Evolutionary conservation across 495 filamentous ascomycete species (phyloP), one percentile per base, ranked within the genome.

Genomic region (Polyplosphaeria fusca): DNA sequence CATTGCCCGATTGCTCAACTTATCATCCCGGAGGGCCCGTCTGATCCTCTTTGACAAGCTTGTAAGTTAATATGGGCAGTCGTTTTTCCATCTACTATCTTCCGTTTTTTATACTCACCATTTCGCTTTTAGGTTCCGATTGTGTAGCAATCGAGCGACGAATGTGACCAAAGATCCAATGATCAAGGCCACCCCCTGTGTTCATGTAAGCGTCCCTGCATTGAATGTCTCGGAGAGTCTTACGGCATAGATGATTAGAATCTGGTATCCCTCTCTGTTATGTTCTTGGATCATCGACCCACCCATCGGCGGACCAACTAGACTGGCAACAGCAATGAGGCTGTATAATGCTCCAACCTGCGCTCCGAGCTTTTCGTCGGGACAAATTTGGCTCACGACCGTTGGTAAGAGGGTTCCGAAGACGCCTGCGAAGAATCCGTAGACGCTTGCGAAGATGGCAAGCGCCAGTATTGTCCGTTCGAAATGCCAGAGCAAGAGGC

Each of bases 311-410:
- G 23, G 22, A 4, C 54, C 54, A n/a, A 58, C 37, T 2, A 58
- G 26, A 23, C 38, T 44, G 9, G 35, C 16, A 14, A 51, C 26
- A 20, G 54, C 54, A n/a, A 49, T 22, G 1, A 58, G 12, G 14
- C 35, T 50, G 39, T 50, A 58, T 14, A 58, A 58, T 1, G 54
- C 45, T 1, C 54, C 54, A 2, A 58, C 50, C 30, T 46, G 16
- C 5, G 45, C 54, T 0, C 54, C 54, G 2, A 58, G 12, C 38
- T 35, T 42, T 4, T 58, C 38, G 7, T 24, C 14, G 3, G 54
- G 54, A 32, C 16, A 30, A 26, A 58, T 32, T 25, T 58, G 45
- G n/a, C 14, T 25, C 3, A 58, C 22, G 16, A 44, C 46, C 2
- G 46, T 4, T 0, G 54, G 54, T 1, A 50, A 18, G 0, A 58